A percentile compares a stretch with the other conserved stretches of the same genome.
These are phyloP conservation scores for Xylariomycetidae sp. DNA, from an alignment of 2,329 filamentous ascomycete genomes.

Conservation along the genomic window DNA sequence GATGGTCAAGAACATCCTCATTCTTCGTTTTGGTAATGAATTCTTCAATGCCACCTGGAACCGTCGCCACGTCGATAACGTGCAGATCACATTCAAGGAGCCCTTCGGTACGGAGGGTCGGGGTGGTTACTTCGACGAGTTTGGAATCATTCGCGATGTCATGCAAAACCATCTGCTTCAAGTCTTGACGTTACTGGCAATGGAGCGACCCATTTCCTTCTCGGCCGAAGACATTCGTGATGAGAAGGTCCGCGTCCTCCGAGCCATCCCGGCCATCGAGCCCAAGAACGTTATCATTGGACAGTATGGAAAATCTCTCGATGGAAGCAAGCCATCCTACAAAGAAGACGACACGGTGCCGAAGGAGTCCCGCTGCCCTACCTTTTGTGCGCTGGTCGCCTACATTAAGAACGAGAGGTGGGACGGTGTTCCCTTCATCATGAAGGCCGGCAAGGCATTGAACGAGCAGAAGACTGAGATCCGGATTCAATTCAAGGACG, in stretches of 20 bases:
- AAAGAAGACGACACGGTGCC: slow-evolving; percentile 98
- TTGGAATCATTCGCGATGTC: slow-evolving; percentile 97
- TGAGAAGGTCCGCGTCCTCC: slow-evolving; percentile 94
- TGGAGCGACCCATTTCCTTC: slow-evolving; percentile 98
- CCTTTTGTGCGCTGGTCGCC: slow-evolving; percentile 93
- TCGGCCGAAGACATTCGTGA: slow-evolving; percentile 97
- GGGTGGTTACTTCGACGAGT: slow-evolving; percentile 98
- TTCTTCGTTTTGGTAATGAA: slow-evolving; percentile 95
- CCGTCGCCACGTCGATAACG: slow-evolving; percentile 97
- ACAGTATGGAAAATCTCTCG: slow-evolving; percentile 93
- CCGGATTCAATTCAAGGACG: slow-evolving; percentile 98
- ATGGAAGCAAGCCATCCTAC: slow-evolving; percentile 94
- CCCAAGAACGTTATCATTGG: slow-evolving; percentile 99
- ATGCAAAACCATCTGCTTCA: slow-evolving; percentile 99
- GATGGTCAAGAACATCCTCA: slow-evolving; percentile 99
- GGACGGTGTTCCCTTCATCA: slow-evolving; percentile 98
- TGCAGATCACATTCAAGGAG: slow-evolving; percentile 99
- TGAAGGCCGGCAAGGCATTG: slow-evolving; percentile 97
- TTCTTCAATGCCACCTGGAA: slow-evolving; percentile 99
- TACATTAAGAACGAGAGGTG: slow-evolving; percentile 99
- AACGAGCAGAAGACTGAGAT: slow-evolving; percentile 99
- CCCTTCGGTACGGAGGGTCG: slow-evolving; percentile 97
- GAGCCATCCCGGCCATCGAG: slow-evolving; percentile 89
- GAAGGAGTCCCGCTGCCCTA: slow-evolving; percentile 94
- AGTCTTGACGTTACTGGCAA: slow-evolving; percentile 90